Evolutionary conservation across 495 filamentous ascomycete species (phyloP).

Genomic region (Hypoxylon fuscum): DNA sequence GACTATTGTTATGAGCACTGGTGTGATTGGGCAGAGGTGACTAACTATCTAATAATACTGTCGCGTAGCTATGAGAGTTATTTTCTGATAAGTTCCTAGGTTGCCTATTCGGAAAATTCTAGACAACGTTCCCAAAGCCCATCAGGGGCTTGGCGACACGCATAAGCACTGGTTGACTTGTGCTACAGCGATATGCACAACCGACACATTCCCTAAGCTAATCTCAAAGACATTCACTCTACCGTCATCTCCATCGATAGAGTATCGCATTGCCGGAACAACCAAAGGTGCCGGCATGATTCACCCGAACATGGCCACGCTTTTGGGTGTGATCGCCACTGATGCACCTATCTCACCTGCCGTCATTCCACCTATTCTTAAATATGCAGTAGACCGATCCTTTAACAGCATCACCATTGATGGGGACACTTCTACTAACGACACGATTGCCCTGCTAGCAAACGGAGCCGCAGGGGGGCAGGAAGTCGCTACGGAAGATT

Average conservation of each 20-base stretch:
- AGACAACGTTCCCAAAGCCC: conserved; percentile 77
- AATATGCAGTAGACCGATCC: conserved; percentile 77
- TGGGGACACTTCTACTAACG: conserved; percentile 96
- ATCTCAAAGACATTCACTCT: conserved; percentile 84
- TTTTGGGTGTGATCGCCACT: conserved; percentile 92
- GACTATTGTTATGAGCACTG: conserved; percentile 96
- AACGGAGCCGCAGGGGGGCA: conserved; percentile 91
- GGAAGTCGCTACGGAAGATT: conserved; percentile 62
- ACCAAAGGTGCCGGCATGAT: conserved; percentile 99
- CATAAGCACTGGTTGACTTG: conserved; percentile 88
- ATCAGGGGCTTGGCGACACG: conserved; percentile 70
- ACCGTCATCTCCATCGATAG: conserved; percentile 76
- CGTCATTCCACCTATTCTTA: conserved; percentile 74
- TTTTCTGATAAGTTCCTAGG: conserved; percentile 49
- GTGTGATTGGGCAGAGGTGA: conserved; percentile 94
- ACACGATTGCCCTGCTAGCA: conserved; percentile 91
- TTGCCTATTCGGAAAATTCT: conserved; percentile 93
- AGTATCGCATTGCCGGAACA: conserved; percentile 91
- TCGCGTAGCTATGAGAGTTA: background rate
- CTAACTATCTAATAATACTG: conserved; percentile 10
- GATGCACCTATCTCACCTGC: conserved; percentile 82
- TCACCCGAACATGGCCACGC: conserved; percentile 98
- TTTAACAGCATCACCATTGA: conserved; percentile 99
- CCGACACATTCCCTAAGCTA: conserved; percentile 98
- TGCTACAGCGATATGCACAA: conserved; percentile 96